Evolutionary conservation across 805 yeast genomes (phyloP).

Genomic region (Blastobotrys robertii): DNA sequence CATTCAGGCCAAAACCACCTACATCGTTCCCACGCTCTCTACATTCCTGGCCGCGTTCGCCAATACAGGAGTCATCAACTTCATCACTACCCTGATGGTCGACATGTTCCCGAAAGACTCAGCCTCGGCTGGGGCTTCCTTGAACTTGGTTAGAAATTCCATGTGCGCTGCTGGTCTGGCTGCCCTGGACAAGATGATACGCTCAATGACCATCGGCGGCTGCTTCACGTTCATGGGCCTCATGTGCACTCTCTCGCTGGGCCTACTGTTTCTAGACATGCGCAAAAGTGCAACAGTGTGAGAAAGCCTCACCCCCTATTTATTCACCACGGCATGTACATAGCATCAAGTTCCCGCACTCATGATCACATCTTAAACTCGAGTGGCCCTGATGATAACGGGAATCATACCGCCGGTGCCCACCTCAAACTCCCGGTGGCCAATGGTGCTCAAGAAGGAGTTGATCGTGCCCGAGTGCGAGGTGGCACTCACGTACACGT

Average conservation of each 20-base stretch:
- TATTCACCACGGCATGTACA: too few species aligned
- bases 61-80: constrained; percentile 33
- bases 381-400: constrained; percentile 34
- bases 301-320: neutral
- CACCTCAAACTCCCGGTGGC: constrained; percentile 38
- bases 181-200: constrained; percentile 50
- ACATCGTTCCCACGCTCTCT: constrained; percentile 48
- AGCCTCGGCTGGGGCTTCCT: constrained; percentile 63
- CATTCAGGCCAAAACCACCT: constrained; percentile 35
- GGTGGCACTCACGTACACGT: constrained; percentile 30
- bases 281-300: neutral
- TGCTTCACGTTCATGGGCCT: constrained; percentile 60
- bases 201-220: constrained; percentile 57
- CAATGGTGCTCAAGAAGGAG: constrained; percentile 35
- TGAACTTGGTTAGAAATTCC: constrained; percentile 66
- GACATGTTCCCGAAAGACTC: constrained; percentile 62
- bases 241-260: constrained; percentile 14
- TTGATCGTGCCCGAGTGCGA: constrained; percentile 41
- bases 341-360: too few species aligned
- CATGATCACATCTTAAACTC: too few species aligned
- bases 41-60: constrained; percentile 49
- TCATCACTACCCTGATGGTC: constrained; percentile 47
- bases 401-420: constrained; percentile 49
- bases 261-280: constrained; percentile 1
- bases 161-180: constrained; percentile 63